Conservation (phyloP, 192 early-diverging fungal genomes). For the Oehlia diaphana region DNA sequence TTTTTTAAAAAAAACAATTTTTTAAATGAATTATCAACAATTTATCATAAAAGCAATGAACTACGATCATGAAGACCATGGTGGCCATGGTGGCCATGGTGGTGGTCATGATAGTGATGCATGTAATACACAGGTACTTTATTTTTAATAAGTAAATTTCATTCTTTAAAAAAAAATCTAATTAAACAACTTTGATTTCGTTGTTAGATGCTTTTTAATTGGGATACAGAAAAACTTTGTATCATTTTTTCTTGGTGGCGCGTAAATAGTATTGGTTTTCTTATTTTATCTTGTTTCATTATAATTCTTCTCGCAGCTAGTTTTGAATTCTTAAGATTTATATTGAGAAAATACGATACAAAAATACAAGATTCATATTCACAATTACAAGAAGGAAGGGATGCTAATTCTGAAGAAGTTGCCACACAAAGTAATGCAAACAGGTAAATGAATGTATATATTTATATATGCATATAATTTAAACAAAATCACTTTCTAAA, state of each 20-base stretch:
- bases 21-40: background rate
- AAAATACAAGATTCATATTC: constrained; percentile 22
- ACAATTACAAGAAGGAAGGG: background rate
- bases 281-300: constrained; percentile 61
- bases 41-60: background rate
- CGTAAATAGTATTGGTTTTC: constrained; percentile 51
- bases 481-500: too few species aligned
- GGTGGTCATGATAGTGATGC: background rate
- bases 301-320: constrained; percentile 51
- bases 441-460: too few species aligned
- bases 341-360: constrained; percentile 38
- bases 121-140: background rate
- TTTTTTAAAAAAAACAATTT: too few species aligned
- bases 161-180: background rate
- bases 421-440: background rate
- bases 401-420: background rate
- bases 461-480: too few species aligned
- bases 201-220: constrained; percentile 75
- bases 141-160: too few species aligned
- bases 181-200: background rate
- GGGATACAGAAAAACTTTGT: constrained; percentile 72
- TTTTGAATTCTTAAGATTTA: constrained; percentile 49
- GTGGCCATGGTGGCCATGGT: background rate
- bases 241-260: constrained; percentile 79
- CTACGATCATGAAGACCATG: background rate